Conservation (phyloP, 805 yeast species). For the Spathaspora sp. region DNA sequence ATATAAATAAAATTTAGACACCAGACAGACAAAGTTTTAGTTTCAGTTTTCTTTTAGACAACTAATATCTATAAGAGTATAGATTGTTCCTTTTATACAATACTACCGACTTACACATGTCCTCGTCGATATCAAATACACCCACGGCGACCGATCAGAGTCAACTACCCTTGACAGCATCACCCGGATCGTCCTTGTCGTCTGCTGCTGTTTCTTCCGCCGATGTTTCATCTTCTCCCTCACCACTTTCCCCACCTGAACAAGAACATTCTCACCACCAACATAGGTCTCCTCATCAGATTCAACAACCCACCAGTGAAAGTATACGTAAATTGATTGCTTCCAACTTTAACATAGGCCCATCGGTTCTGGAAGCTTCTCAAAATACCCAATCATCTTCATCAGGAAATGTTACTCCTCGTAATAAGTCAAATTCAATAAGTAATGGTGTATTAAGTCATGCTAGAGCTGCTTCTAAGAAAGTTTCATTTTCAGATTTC, state of each 20-base stretch:
- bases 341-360: constrained; percentile 2
- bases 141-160: not conserved
- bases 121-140: not conserved
- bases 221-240: not conserved
- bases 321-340: constrained; percentile 7
- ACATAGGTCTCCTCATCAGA: not conserved
- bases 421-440: constrained; percentile 14
- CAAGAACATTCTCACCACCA: not conserved
- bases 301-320: constrained; percentile 3
- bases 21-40: not conserved
- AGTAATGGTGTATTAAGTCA: constrained; percentile 14
- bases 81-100: not conserved
- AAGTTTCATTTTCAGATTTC: constrained; percentile 14
- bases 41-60: not conserved
- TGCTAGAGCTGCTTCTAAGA: constrained; percentile 8
- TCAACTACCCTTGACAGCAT: not conserved
- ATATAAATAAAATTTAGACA: not conserved
- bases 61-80: not conserved
- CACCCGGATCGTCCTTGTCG: not conserved
- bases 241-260: not conserved
- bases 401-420: not conserved
- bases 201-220: not conserved
- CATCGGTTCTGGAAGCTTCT: not conserved
- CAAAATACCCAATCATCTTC: not conserved
- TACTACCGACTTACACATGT: not conserved